Conservation (phyloP, 2,329 filamentous ascomycete genomes). For the Lasiodiplodia sp. region DNA sequence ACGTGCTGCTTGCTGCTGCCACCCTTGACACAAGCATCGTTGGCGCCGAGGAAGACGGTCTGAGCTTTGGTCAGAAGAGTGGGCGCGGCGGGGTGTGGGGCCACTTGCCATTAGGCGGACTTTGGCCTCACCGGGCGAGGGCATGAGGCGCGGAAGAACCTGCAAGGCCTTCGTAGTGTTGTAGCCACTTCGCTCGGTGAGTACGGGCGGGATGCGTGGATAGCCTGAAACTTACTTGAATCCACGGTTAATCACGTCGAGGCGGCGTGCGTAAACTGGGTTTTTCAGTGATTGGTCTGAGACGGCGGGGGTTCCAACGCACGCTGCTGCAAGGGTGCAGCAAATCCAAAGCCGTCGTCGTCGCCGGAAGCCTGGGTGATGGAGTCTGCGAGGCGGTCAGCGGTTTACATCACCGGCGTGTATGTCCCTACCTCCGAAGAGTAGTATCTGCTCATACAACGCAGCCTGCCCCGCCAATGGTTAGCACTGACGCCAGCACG, state of each 20-base stretch:
- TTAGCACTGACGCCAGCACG: constrained; percentile 4
- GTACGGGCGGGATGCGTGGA: neutral
- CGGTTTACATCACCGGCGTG: neutral
- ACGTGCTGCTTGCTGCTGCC: constrained; percentile 75
- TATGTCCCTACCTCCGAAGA: constrained; percentile 72
- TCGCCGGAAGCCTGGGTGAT: constrained; percentile 75
- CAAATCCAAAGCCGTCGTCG: constrained; percentile 75
- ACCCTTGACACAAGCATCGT: constrained; percentile 78
- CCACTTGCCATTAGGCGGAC: constrained; percentile 69
- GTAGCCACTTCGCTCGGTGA: constrained; percentile 67
- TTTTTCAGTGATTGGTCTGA: constrained; percentile 26
- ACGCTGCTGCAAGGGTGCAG: constrained; percentile 75
- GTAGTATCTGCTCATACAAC: constrained; percentile 61
- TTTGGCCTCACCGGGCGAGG: constrained; percentile 66
- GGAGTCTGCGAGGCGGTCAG: constrained; percentile 61
- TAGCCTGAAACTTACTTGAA: constrained; percentile 60
- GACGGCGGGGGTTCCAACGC: constrained; percentile 37
- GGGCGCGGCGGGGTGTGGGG: neutral
- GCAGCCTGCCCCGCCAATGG: constrained; percentile 23
- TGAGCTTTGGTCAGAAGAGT: constrained; percentile 44
- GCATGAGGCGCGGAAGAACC: constrained; percentile 74
- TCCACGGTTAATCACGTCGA: constrained; percentile 90
- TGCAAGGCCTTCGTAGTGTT: constrained; percentile 78
- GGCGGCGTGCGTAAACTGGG: constrained; percentile 74
- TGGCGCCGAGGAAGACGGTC: constrained; percentile 86